phyloP scores from a whole-genome alignment of 176 grass and related monocot genomes.

The Tuctoria greenei region DNA sequence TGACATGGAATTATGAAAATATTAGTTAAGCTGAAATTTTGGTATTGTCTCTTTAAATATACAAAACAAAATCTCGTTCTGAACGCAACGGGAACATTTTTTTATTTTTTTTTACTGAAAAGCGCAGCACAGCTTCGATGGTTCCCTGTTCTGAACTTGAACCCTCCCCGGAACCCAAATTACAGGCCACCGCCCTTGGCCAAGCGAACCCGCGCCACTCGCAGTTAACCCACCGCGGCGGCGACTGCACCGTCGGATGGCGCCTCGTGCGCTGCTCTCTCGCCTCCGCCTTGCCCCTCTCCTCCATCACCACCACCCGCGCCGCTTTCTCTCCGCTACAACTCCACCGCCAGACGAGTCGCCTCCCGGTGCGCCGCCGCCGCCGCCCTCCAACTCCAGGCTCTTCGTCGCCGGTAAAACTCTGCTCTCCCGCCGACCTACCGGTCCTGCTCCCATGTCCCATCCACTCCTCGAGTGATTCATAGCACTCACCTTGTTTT shows the following conservation, averaged over 20 bases:
- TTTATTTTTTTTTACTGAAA: no score
- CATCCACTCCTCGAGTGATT: neutral
- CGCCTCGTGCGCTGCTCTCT: conserved; percentile 18
- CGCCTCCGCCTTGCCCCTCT: conserved; percentile 32
- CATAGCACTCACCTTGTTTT: neutral
- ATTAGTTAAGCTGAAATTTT: neutral
- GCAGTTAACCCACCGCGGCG: neutral
- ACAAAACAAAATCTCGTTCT: neutral
- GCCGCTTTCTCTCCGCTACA: conserved; percentile 28
- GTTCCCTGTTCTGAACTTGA: neutral
- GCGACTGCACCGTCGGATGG: conserved; percentile 4
- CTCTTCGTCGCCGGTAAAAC: conserved; percentile 71
- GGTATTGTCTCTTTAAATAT: neutral
- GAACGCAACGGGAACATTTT: no score
- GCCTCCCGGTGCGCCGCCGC: conserved; percentile 11
- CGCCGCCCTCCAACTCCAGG: conserved; percentile 60
- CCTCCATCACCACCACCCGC: conserved; percentile 7
- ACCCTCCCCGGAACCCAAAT: neutral
- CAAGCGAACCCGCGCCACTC: neutral
- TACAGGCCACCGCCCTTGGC: neutral
- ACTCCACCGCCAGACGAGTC: conserved; percentile 18
- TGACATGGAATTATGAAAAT: neutral
- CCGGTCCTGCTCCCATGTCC: neutral
- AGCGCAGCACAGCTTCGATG: no score
- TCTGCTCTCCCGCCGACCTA: neutral